These are phyloP conservation scores for Pezicula radicicola DNA, from an alignment of 2,329 filamentous ascomycete species.

Conservation along the genomic window DNA sequence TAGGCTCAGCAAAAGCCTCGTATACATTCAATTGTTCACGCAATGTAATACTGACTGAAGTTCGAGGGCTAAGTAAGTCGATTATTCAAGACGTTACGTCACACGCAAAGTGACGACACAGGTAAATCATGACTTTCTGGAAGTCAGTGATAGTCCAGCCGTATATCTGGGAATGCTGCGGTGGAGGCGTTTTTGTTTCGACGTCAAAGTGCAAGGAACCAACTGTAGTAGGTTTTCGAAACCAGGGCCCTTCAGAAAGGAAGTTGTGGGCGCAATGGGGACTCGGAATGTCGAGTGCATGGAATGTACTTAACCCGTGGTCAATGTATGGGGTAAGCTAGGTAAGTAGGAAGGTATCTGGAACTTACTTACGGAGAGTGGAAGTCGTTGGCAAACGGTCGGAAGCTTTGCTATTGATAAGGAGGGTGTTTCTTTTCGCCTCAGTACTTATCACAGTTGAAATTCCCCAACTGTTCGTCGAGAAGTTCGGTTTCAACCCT, in stretches of 20 bases:
- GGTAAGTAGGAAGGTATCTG: constrained; percentile 62
- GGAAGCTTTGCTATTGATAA: constrained; percentile 61
- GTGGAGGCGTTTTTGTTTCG: constrained; percentile 26
- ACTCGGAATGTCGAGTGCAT: constrained; percentile 55
- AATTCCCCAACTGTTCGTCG: constrained; percentile 53
- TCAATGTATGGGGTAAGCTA: constrained; percentile 54
- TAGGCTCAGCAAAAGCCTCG: constrained; percentile 58
- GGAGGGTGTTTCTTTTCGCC: constrained; percentile 44
- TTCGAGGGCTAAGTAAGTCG: no score
- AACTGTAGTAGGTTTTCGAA: constrained; percentile 23
- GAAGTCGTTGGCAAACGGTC: constrained; percentile 65
- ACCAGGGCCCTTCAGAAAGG: constrained; percentile 46
- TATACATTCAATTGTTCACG: no score
- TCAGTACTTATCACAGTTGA: constrained; percentile 53
- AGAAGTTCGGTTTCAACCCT: constrained; percentile 51
- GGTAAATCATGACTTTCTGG: no score
- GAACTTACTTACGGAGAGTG: constrained; percentile 63
- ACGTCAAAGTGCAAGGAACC: constrained; percentile 23
- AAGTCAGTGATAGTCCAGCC: constrained; percentile 15
- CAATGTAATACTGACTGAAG: no score
- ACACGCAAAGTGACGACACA: no score
- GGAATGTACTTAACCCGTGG: constrained; percentile 59
- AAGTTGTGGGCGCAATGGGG: constrained; percentile 65
- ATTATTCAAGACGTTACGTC: no score
- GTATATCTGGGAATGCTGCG: constrained; percentile 14